Evolutionary conservation across 306 rosid genomes (phyloP).

Genomic region (Begonia peltatifolia): DNA sequence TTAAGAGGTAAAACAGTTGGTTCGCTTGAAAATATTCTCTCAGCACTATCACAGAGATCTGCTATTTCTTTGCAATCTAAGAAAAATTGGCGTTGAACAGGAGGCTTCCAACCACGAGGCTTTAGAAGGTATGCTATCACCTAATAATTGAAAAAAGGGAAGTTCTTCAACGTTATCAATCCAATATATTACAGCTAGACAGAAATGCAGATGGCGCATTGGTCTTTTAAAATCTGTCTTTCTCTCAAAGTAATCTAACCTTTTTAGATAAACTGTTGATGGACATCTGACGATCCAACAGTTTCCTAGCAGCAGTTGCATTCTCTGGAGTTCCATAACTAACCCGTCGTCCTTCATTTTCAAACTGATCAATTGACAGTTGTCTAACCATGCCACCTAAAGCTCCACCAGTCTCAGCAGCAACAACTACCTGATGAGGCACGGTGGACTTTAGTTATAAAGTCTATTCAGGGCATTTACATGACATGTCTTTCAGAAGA

Average conservation of each 20-base stretch:
- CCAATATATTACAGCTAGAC: background rate
- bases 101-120: slow-evolving; percentile 99
- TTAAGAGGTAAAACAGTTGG: slow-evolving; percentile 87
- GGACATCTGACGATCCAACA: slow-evolving; percentile 96
- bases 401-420: slow-evolving; percentile 99
- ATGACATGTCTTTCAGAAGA: slow-evolving; percentile 5
- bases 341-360: slow-evolving; percentile 97
- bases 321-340: slow-evolving; percentile 96
- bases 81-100: slow-evolving; percentile 92
- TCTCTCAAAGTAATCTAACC: slow-evolving; percentile 22
- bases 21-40: slow-evolving; percentile 86
- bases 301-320: slow-evolving; percentile 97
- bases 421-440: slow-evolving; percentile 68
- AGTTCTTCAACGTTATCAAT: slow-evolving; percentile 6
- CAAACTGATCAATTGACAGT: slow-evolving; percentile 98
- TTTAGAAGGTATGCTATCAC: slow-evolving; percentile 85
- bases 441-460: slow-evolving; percentile 10
- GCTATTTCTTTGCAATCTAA: slow-evolving; percentile 98
- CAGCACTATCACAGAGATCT: slow-evolving; percentile 95
- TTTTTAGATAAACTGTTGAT: slow-evolving; percentile 91
- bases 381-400: slow-evolving; percentile 99
- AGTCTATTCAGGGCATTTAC: background rate
- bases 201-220: background rate
- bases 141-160: slow-evolving; percentile 28
- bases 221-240: background rate